phyloP scores from a whole-genome alignment of 352 stramenopile species.

The Globisporangium megalacanthum region DNA sequence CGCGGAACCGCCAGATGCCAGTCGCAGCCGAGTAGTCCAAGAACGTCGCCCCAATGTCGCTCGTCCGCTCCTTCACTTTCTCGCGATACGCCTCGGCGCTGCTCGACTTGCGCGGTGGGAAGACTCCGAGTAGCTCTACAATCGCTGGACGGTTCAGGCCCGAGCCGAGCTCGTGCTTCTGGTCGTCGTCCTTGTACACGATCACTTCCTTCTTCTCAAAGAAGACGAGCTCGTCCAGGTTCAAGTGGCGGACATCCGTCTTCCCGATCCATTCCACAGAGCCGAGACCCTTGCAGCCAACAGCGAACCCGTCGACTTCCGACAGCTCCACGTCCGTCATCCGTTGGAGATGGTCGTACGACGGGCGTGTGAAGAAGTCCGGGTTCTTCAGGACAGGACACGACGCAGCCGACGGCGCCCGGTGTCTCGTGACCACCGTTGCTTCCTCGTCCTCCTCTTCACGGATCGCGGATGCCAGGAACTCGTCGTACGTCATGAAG shows the following conservation, averaged over 20 bases:
- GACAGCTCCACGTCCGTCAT: slow-evolving; percentile 69
- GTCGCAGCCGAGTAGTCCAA: slow-evolving; percentile 70
- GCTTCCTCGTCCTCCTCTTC: slow-evolving; percentile 34
- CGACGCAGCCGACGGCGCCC: slow-evolving; percentile 23
- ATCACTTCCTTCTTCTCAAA: slow-evolving; percentile 86
- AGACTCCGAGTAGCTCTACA: slow-evolving; percentile 74
- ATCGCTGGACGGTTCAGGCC: slow-evolving; percentile 76
- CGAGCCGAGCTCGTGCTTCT: slow-evolving; percentile 69
- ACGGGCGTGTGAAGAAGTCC: slow-evolving; percentile 75
- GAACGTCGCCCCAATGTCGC: slow-evolving; percentile 72
- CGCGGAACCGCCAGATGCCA: slow-evolving; percentile 80
- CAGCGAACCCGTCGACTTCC: slow-evolving; percentile 67
- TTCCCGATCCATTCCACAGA: slow-evolving; percentile 77
- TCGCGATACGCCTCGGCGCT: slow-evolving; percentile 66
- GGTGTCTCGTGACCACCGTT: slow-evolving; percentile 6
- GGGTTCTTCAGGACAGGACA: slow-evolving; percentile 69
- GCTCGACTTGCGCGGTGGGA: slow-evolving; percentile 56
- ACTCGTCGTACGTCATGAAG: slow-evolving; percentile 82
- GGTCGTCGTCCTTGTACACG: slow-evolving; percentile 79
- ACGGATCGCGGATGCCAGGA: slow-evolving; percentile 57
- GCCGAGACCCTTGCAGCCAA: slow-evolving; percentile 73
- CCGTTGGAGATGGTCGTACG: slow-evolving; percentile 57
- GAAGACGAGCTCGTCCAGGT: slow-evolving; percentile 71
- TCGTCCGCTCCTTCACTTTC: slow-evolving; percentile 68
- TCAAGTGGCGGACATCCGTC: slow-evolving; percentile 74